Evolutionary conservation across 225 moss, liverwort and hornwort species (phyloP).

Genomic region (Straminergon stramineum): DNA sequence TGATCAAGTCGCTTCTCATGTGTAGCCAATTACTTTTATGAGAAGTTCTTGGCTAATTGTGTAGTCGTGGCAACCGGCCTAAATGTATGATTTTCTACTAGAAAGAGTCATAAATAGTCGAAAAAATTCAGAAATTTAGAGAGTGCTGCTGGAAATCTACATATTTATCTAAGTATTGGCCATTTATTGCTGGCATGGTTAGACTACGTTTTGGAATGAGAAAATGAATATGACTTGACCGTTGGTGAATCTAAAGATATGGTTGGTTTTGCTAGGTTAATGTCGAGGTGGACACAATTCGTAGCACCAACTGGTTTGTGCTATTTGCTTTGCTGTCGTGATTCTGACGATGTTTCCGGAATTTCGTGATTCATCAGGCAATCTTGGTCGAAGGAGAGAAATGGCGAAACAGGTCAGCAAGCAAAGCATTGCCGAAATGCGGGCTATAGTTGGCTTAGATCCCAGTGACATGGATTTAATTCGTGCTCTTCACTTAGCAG

Average conservation of each 20-base stretch:
- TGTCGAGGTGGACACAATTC: neutral
- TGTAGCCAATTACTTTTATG: too few relatives aligned
- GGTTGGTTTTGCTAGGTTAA: neutral
- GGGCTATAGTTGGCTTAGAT: slow-evolving; percentile 62
- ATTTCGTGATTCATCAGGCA: slow-evolving; percentile 24
- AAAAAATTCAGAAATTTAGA: neutral
- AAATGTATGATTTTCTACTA: neutral
- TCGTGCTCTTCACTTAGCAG: slow-evolving; percentile 75
- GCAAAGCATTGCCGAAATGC: slow-evolving; percentile 57
- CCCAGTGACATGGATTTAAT: slow-evolving; percentile 89
- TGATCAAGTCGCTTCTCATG: neutral
- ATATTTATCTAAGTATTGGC: too few relatives aligned
- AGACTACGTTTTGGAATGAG: neutral
- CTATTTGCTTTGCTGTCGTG: neutral
- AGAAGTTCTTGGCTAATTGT: neutral
- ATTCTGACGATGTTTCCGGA: neutral
- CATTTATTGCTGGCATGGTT: neutral
- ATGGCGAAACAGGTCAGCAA: slow-evolving; percentile 75
- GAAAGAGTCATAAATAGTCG: too few relatives aligned
- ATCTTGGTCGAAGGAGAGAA: slow-evolving; percentile 64
- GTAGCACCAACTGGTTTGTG: neutral
- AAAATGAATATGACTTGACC: neutral
- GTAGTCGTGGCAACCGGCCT: neutral
- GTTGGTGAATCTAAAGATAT: neutral
- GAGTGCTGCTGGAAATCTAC: neutral